phyloP scores from a whole-genome alignment of 192 early-diverging fungal species.

The Piromyces sp. region DNA sequence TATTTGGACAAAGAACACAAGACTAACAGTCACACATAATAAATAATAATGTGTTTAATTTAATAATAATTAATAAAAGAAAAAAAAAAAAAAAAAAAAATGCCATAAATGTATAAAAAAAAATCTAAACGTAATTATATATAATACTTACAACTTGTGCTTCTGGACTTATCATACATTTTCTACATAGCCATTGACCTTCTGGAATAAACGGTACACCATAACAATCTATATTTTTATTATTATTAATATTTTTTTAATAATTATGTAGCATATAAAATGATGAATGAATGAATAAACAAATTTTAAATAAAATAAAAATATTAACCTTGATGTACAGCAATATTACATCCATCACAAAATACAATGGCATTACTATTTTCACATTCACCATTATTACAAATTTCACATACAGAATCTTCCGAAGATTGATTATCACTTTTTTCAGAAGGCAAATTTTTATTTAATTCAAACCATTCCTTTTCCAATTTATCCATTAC shows the following conservation, averaged over 20 bases:
- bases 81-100: no score
- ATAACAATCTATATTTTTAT: constrained; percentile 70
- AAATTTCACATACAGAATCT: constrained; percentile 80
- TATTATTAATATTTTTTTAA: no score
- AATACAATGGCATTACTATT: constrained; percentile 99
- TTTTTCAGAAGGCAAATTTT: constrained; percentile 11
- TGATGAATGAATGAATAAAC: no score
- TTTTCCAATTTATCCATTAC: constrained; percentile 87
- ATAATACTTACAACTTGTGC: constrained; percentile 39
- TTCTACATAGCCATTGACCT: constrained; percentile 96
- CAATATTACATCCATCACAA: constrained; percentile 97
- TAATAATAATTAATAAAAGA: not conserved
- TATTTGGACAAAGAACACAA: constrained; percentile 83
- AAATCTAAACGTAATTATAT: no score
- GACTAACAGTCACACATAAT: no score
- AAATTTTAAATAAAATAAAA: not conserved
- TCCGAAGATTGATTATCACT: constrained; percentile 44
- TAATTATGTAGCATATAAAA: no score
- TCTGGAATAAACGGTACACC: constrained; percentile 97
- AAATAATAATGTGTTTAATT: no score
- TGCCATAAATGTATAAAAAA: no score
- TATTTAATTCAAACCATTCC: constrained; percentile 81
- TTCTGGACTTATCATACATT: constrained; percentile 92
- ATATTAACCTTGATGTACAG: constrained; percentile 80
- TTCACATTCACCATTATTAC: constrained; percentile 97